Conservation (phyloP, 1,284 basidiomycete genomes). For the Marasmius sp. region DNA sequence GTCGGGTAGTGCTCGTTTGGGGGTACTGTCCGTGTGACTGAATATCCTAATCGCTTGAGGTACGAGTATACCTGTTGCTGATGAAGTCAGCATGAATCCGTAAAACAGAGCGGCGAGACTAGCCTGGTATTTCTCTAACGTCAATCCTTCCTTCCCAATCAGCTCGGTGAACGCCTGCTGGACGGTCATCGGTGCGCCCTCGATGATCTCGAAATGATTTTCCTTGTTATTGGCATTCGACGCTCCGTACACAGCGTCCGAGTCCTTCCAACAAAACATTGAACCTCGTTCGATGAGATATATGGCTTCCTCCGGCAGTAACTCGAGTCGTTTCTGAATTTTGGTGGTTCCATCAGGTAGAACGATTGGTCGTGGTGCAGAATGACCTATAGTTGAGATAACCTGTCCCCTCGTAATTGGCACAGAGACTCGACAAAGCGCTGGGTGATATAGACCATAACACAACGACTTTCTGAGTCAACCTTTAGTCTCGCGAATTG, state of each 20-base stretch:
- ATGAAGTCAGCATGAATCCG: neutral
- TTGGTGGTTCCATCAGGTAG: slow-evolving; percentile 35
- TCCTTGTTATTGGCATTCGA: slow-evolving; percentile 8
- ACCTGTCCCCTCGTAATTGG: slow-evolving; percentile 74
- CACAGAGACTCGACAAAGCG: slow-evolving; percentile 64
- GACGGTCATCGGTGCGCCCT: slow-evolving; percentile 80
- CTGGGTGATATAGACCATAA: slow-evolving; percentile 72
- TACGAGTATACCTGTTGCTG: slow-evolving; percentile 82
- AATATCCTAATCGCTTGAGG: slow-evolving; percentile 89
- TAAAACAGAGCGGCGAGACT: slow-evolving; percentile 17
- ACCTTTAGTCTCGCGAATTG: slow-evolving; percentile 7
- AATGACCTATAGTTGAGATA: slow-evolving; percentile 79
- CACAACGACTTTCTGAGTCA: slow-evolving; percentile 68
- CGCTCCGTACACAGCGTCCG: slow-evolving; percentile 26
- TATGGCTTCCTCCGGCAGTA: slow-evolving; percentile 92
- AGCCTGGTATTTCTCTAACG: slow-evolving; percentile 87
- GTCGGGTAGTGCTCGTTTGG: slow-evolving; percentile 61
- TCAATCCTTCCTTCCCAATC: slow-evolving; percentile 77
- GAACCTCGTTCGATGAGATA: slow-evolving; percentile 91
- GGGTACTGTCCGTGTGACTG: slow-evolving; percentile 72
- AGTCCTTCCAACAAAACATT: slow-evolving; percentile 77
- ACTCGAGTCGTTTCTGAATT: slow-evolving; percentile 65
- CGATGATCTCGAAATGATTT: slow-evolving; percentile 20
- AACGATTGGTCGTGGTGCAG: slow-evolving; percentile 43
- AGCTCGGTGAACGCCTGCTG: slow-evolving; percentile 88